Conservation (phyloP, 2,329 filamentous ascomycete genomes). For the Lecanoromycetidae sp. region DNA sequence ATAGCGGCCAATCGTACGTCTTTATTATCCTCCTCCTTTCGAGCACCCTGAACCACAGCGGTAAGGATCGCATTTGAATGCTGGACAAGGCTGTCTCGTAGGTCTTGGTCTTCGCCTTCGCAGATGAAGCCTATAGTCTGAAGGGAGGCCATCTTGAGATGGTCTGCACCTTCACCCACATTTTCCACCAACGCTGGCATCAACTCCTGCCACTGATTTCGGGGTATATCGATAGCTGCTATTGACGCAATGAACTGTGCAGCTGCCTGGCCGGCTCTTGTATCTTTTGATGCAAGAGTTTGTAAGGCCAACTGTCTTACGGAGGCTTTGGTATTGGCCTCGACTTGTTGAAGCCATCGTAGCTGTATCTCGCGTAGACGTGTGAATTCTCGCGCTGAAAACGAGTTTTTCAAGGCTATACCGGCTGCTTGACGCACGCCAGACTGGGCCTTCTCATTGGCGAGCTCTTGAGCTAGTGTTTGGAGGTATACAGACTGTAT, state of each 20-base stretch:
- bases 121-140: conserved; percentile 98
- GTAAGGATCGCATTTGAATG: conserved; percentile 98
- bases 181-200: conserved; percentile 84
- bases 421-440: conserved; percentile 88
- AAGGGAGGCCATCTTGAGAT: conserved; percentile 87
- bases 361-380: conserved; percentile 81
- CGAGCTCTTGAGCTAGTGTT: conserved; percentile 84
- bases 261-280: conserved; percentile 73
- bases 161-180: conserved; percentile 72
- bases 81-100: conserved; percentile 64
- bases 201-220: conserved; percentile 84
- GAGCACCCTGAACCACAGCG: conserved; percentile 90
- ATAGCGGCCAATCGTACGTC: conserved; percentile 91
- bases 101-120: conserved; percentile 81
- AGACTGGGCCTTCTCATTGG: conserved; percentile 72
- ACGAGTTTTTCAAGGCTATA: conserved; percentile 95
- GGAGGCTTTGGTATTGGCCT: conserved; percentile 66
- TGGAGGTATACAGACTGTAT: conserved; percentile 75
- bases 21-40: conserved; percentile 84
- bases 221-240: conserved; percentile 85
- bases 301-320: conserved; percentile 87
- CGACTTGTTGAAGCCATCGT: conserved; percentile 81
- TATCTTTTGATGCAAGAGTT: conserved; percentile 67
- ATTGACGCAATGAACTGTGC: conserved; percentile 94
- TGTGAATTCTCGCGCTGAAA: conserved; percentile 79